Evolutionary conservation across 495 filamentous ascomycete genomes (phyloP).

Genomic region (Daldinia concentrica): DNA sequence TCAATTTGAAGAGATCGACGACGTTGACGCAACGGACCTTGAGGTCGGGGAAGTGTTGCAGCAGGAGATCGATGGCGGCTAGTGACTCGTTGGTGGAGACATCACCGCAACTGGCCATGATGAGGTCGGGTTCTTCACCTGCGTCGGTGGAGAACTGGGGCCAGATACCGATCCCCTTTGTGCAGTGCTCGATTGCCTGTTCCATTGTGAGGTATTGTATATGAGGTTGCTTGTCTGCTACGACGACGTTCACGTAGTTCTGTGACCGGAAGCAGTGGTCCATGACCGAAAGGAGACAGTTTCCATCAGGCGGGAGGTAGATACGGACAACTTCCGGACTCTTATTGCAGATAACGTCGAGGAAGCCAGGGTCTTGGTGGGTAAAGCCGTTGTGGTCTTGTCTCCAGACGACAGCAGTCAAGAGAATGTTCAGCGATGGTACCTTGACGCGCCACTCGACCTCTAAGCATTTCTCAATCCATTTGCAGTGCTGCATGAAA

Average conservation of each 20-base stretch:
- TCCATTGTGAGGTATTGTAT: conserved; percentile 76
- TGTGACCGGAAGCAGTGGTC: conserved; percentile 73
- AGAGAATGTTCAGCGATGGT: conserved; percentile 76
- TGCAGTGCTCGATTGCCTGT: conserved; percentile 73
- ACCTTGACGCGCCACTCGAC: conserved; percentile 74
- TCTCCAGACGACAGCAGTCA: conserved; percentile 78
- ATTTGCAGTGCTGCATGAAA: conserved; percentile 70
- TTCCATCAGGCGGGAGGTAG: conserved; percentile 79
- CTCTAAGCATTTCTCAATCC: conserved; percentile 78
- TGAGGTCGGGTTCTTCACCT: conserved; percentile 69
- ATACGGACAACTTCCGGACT: conserved; percentile 78
- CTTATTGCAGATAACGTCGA: conserved; percentile 79
- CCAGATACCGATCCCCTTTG: conserved; percentile 69
- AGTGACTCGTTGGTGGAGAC: conserved; percentile 74
- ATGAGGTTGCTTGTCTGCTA: conserved; percentile 79
- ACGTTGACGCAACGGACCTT: conserved; percentile 80
- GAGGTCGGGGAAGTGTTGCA: conserved; percentile 69
- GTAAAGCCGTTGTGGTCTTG: conserved; percentile 85
- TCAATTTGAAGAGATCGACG: conserved; percentile 78
- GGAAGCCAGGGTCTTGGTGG: conserved; percentile 80
- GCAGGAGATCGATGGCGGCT: conserved; percentile 71
- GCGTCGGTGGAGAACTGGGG: conserved; percentile 63
- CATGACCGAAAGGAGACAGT: conserved; percentile 72
- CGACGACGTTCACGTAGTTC: conserved; percentile 81
- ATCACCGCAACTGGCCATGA: conserved; percentile 77